Conservation (phyloP, 257 asterid genomes). For the Nicotiana otophora region DNA sequence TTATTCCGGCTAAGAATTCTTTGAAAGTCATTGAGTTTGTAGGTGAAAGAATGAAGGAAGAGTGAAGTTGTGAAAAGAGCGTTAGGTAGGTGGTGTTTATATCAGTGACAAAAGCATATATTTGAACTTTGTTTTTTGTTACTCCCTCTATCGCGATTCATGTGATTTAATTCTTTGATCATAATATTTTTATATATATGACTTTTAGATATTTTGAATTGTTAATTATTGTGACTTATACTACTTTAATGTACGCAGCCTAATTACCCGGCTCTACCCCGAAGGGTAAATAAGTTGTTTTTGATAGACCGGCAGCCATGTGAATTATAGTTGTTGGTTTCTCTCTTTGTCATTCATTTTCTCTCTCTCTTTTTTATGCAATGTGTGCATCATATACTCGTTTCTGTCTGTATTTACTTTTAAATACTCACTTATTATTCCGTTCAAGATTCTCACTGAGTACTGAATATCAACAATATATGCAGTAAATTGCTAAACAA, state of each 20-base stretch:
- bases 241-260: no score
- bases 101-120: not conserved
- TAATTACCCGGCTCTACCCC: no score
- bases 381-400: not conserved
- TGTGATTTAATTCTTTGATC: no score
- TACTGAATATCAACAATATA: no score
- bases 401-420: not conserved
- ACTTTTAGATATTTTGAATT: no score
- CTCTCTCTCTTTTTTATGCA: not conserved
- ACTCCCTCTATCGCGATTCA: no score
- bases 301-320: not conserved
- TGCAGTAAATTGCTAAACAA: not conserved
- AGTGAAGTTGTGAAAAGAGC: not conserved
- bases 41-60: not conserved
- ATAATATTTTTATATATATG: no score
- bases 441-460: not conserved
- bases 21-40: not conserved
- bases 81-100: not conserved
- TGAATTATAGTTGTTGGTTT: not conserved
- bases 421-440: not conserved
- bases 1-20: constrained; percentile 5
- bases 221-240: no score
- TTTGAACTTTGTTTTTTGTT: not conserved
- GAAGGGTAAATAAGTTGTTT: no score
- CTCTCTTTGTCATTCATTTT: not conserved